A percentile compares a stretch with the other conserved stretches of the same genome.
Evolutionary conservation across 176 grass and related monocot species (phyloP).

Genomic region (Paspalum vaginatum): DNA sequence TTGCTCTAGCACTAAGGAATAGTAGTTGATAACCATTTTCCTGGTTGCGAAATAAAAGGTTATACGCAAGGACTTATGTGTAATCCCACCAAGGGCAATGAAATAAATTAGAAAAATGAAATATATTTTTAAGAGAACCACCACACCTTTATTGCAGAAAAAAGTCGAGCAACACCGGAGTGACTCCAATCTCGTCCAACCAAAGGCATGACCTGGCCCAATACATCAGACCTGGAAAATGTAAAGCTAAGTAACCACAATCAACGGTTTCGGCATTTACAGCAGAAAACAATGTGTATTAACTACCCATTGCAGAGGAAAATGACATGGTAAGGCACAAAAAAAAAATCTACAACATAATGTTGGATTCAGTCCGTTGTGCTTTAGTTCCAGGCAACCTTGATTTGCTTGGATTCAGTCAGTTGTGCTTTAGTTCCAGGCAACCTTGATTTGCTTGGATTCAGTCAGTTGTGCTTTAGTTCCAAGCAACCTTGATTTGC

Average conservation of each 20-base stretch:
- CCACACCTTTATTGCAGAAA: conserved; percentile 90
- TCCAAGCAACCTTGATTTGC: neutral
- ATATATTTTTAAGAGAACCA: neutral
- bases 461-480: conserved; percentile 22
- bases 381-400: neutral
- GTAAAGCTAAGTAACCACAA: conserved; percentile 21
- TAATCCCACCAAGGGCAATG: neutral
- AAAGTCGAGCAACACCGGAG: conserved; percentile 91
- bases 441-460: conserved; percentile 1
- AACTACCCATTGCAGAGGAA: conserved; percentile 2
- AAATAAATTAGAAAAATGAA: neutral
- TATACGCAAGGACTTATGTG: conserved; percentile 23
- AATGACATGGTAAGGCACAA: neutral
- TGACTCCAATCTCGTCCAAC: conserved; percentile 99
- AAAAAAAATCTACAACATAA: neutral
- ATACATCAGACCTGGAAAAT: conserved; percentile 86
- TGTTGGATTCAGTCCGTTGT: conserved; percentile 19
- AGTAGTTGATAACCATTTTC: conserved; percentile 99
- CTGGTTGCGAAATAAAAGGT: conserved; percentile 51
- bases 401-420: conserved; percentile 16
- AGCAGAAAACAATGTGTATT: conserved; percentile 14
- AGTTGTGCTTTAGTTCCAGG: conserved; percentile 5
- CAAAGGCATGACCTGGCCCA: conserved; percentile 98
- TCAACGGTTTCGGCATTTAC: conserved; percentile 10
- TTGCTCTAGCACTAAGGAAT: conserved; percentile 98